A percentile compares a stretch with the other conserved stretches of the same genome.
These are phyloP conservation scores for Annona cherimola DNA, from an alignment of 164 flowering plant genomes.

Conservation along the genomic window DNA sequence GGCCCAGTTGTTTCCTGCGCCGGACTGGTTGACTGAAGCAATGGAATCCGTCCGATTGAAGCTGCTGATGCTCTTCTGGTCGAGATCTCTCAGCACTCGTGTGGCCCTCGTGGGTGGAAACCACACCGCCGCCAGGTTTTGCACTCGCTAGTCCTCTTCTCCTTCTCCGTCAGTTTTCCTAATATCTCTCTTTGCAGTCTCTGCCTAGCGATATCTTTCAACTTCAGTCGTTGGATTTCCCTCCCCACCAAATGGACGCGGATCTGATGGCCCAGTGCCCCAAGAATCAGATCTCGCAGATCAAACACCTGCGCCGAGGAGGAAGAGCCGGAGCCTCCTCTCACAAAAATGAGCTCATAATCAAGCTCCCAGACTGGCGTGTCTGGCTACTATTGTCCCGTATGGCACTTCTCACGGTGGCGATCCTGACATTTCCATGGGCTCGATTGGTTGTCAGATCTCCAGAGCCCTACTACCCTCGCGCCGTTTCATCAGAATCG, in stretches of 20 bases:
- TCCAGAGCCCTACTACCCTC: background rate
- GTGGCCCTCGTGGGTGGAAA: conserved; percentile 96
- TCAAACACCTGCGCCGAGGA: background rate
- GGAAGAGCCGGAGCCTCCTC: too few relatives aligned
- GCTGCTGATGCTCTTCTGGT: conserved; percentile 55
- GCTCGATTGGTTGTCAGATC: conserved; percentile 14
- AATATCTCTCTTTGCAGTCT: background rate
- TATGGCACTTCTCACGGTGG: conserved; percentile 37
- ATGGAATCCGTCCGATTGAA: conserved; percentile 65
- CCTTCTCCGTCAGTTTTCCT: background rate
- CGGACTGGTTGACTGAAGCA: conserved; percentile 7
- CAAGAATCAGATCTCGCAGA: conserved; percentile 2
- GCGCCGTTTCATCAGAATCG: background rate
- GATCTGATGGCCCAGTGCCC: background rate
- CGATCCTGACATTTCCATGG: conserved; percentile 43
- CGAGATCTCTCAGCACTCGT: conserved; percentile 35
- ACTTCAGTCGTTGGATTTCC: background rate
- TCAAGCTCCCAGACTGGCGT: too few relatives aligned
- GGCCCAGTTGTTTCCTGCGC: too few relatives aligned
- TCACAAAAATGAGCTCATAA: too few relatives aligned
- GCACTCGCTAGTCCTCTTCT: conserved; percentile 55
- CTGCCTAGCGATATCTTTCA: background rate
- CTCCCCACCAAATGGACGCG: background rate
- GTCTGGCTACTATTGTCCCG: too few relatives aligned
- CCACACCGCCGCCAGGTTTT: conserved; percentile 91